Base-by-base conservation (phyloP, 2,329 filamentous ascomycete genomes). In the Claviceps arundinis region DNA sequence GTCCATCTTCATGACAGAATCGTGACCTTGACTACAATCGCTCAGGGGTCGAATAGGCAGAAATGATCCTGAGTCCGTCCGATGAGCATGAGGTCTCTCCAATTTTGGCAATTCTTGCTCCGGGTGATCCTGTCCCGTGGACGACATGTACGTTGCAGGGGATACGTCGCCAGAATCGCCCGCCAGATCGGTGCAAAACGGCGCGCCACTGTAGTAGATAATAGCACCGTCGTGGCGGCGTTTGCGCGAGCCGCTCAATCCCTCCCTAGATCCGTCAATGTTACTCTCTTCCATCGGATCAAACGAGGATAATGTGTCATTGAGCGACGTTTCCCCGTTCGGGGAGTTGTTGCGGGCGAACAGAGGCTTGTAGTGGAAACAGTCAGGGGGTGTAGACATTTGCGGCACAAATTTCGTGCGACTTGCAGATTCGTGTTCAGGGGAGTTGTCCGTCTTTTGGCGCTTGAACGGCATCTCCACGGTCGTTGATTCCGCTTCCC, bases 201-300 rank as follows among this genome's bases (percentile, higher is more conserved):
- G 80, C 1, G 85, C 84, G 26, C 85, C 86, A 55, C 78, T 87
- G 64, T 91, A 94, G 62, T 90, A 94, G 17, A 91, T 89, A 57
- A 94, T 85, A 1, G 85, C 82, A 8, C 87, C 88, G 54, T 86
- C 81, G 13, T 81, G 74, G 0, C 73, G 75, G 26, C 76, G 76
- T 63, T 76, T 79, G 57, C 69, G 74, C 56, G 70, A 78, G 60
- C 70, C 71, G 55, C 72, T 75, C 37, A 68, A 65, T 14, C 64
- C 70, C 69, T 70, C 75, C 48, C 68, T 63, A 0, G 75, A 77
- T 16, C 70, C 71, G 1, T 68, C 72, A 11, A 70, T 56, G 43
- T 75, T 75, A 53, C 74, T 80, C 9, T 75, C 72, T 7, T 75
- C 75, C 0, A 65, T 64, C 0, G 63, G 69, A 0, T 69, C 72